A percentile compares a stretch with the other conserved stretches of the same genome.
Conservation (phyloP, 352 stramenopile genomes). For the Thalassiosira sp. region DNA sequence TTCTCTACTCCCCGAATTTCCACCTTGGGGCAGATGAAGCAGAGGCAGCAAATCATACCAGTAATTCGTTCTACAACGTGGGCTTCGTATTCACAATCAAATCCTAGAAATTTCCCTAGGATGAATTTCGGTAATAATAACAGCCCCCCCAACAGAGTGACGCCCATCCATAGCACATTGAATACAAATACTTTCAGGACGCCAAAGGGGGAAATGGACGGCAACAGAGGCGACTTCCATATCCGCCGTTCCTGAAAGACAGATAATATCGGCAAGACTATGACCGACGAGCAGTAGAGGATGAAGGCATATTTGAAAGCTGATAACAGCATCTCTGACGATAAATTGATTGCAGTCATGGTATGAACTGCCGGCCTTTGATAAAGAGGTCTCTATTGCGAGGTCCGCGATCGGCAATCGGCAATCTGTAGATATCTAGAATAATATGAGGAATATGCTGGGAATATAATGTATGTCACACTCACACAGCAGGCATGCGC, state of each 20-base stretch:
- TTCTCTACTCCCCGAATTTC: constrained; percentile 63
- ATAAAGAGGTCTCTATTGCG: no score
- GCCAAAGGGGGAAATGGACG: constrained; percentile 53
- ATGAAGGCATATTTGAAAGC: neutral
- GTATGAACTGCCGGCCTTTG: no score
- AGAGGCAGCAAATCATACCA: constrained; percentile 20
- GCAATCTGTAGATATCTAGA: no score
- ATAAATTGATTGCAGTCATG: neutral
- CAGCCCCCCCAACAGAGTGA: constrained; percentile 49
- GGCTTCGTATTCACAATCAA: constrained; percentile 27
- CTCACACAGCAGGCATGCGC: no score
- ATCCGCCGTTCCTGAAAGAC: constrained; percentile 76
- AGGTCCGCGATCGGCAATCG: no score
- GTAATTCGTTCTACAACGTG: constrained; percentile 47
- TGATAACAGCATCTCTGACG: neutral
- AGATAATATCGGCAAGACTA: constrained; percentile 33
- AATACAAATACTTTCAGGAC: constrained; percentile 65
- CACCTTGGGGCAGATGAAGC: constrained; percentile 51
- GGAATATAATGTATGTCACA: no score
- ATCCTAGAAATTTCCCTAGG: constrained; percentile 30
- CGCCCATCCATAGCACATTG: constrained; percentile 70
- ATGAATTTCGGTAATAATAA: constrained; percentile 52
- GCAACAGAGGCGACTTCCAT: constrained; percentile 60
- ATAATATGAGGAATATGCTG: no score
- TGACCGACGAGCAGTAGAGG: constrained; percentile 22